Evolutionary conservation across 2,329 filamentous ascomycete species (phyloP), one percentile per base, ranked within the genome.

Genomic region (Salinomyces thailandicus): DNA sequence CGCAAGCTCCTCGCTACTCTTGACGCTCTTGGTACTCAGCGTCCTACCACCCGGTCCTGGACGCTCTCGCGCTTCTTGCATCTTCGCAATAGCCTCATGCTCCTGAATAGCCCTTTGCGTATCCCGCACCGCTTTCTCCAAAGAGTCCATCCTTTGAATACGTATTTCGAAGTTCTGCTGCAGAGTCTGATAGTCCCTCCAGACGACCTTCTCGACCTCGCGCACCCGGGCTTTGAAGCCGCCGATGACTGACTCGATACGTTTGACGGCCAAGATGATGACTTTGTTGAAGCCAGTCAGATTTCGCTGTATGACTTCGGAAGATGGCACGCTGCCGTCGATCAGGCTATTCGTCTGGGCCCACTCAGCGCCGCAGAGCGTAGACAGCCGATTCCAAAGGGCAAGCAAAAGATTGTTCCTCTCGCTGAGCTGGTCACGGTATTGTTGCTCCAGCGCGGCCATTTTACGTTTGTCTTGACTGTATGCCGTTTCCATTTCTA

Each of bases 351-450:
- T 87, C 52, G 81, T 78, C 58, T 94, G 83, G 4, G 83, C 77
- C 89, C 91, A 98, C 54, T 96, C 91, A 0, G 77, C 73, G 8
- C 91, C 91, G 52, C 91, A 96, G 29, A 96, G 71, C 0, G 76
- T 72, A 3, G 85, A 87, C 6, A 98, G 71, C 31, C 83, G 75
- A 45, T 89, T 89, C 91, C 91, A 98, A 4, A 96, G 67, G n/a
- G 77, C 72, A 15, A 95, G 73, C 13, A 96, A 71, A 35, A 98
- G 68, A 42, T 84, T 81, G 62, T 96, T 95, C 37, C 91, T 79
- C 62, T 96, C 91, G 29, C 73, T 74, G 26, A 96, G 72, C 62
- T 96, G 86, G 35, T 95, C 87, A 49, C 81, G 83, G 61, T 85
- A 83, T 39, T 79, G 76, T 45, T 78, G 71, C 60, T 98, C 91